phyloP scores from a whole-genome alignment of 2,329 filamentous ascomycete genomes.

The Neofusicoccum laricinum region DNA sequence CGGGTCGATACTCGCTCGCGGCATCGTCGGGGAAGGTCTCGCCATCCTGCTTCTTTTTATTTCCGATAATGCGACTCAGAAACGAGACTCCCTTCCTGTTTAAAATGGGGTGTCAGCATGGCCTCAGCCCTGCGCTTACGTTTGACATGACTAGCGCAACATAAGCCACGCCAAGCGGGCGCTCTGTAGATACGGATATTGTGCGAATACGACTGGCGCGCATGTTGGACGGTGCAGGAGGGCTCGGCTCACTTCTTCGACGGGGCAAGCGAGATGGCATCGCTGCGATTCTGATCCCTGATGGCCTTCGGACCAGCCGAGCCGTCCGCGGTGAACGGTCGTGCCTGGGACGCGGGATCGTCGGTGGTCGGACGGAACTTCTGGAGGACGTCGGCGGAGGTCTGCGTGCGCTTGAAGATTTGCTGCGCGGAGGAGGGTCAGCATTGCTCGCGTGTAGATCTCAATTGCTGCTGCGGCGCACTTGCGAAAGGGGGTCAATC shows the following conservation, averaged over 20 bases:
- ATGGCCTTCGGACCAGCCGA: constrained; percentile 38
- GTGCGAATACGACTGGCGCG: not conserved
- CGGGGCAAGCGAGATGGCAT: constrained; percentile 4
- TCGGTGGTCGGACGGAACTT: constrained; percentile 52
- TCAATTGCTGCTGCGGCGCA: constrained; percentile 39
- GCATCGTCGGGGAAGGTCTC: constrained; percentile 33
- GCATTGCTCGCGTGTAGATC: not conserved
- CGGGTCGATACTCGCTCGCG: constrained; percentile 59
- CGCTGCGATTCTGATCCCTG: constrained; percentile 1
- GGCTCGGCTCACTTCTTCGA: constrained; percentile 30
- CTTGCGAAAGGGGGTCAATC: constrained; percentile 67
- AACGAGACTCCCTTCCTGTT: constrained; percentile 83
- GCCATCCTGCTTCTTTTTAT: constrained; percentile 63
- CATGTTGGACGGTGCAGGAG: constrained; percentile 13
- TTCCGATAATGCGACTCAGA: constrained; percentile 77
- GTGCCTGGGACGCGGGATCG: constrained; percentile 27
- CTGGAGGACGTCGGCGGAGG: constrained; percentile 56
- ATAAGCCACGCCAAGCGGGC: constrained; percentile 1
- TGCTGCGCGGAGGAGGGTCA: constrained; percentile 37
- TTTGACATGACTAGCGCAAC: constrained; percentile 15
- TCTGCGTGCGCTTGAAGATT: constrained; percentile 65
- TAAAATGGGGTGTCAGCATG: constrained; percentile 14
- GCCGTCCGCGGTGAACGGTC: constrained; percentile 48
- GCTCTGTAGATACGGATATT: not conserved
- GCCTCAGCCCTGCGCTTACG: constrained; percentile 15